Evolutionary conservation across 495 filamentous ascomycete species (phyloP).

Genomic region (Rhizodiscina lignyota): DNA sequence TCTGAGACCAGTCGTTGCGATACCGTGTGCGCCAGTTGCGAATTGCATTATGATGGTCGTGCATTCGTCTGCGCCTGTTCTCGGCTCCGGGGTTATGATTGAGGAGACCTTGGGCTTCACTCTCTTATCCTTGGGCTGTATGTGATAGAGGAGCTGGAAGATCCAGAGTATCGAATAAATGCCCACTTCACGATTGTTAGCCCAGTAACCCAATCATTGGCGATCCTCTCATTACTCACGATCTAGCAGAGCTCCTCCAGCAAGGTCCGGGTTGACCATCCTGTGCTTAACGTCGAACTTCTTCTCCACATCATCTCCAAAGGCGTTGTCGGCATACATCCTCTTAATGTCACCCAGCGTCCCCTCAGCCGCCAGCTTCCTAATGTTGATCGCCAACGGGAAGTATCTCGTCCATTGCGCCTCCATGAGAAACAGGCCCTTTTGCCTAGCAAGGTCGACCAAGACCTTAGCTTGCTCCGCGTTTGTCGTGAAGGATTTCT

Average conservation of each 20-base stretch:
- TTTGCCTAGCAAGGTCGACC: conserved; percentile 49
- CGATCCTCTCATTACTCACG: no score
- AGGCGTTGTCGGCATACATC: conserved; percentile 54
- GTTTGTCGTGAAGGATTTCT: conserved; percentile 87
- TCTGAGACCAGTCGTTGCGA: conserved; percentile 64
- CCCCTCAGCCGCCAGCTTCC: conserved; percentile 50
- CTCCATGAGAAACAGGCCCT: conserved; percentile 90
- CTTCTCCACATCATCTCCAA: conserved; percentile 32
- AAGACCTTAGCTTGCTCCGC: conserved; percentile 64
- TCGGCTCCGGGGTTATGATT: conserved; percentile 56
- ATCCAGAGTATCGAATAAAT: conserved; percentile 88
- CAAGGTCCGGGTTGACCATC: conserved; percentile 78
- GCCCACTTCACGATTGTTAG: conserved; percentile 34
- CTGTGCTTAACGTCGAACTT: conserved; percentile 42
- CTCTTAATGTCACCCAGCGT: conserved; percentile 63
- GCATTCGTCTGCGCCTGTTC: conserved; percentile 68
- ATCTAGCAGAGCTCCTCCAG: conserved; percentile 58
- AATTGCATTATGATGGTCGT: conserved; percentile 70
- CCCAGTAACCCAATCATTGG: no score
- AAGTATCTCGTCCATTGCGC: conserved; percentile 93
- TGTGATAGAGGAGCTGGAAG: conserved; percentile 80
- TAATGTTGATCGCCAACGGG: conserved; percentile 60
- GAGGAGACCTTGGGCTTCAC: conserved; percentile 38
- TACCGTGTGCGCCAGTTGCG: conserved; percentile 41
- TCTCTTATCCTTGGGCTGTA: conserved; percentile 33